phyloP scores from a whole-genome alignment of 768 basidiomycete genomes.

The Cantharellus anzutake region DNA sequence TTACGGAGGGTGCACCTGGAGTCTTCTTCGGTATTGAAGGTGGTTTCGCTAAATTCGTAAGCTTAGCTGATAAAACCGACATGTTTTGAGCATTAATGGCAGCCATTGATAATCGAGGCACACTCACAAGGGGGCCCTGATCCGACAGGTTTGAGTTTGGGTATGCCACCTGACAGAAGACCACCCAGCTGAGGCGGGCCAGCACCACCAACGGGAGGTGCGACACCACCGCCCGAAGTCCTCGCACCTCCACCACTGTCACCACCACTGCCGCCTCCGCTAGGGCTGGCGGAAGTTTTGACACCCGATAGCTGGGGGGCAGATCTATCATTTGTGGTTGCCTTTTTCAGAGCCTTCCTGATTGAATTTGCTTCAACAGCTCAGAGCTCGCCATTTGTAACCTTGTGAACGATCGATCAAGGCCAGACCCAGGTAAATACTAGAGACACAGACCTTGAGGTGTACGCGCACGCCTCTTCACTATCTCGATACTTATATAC shows the following conservation, averaged over 20 bases:
- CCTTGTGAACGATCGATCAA: no score
- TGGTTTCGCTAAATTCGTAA: conserved; percentile 43
- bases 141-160: conserved; percentile 71
- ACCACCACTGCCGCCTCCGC: conserved; percentile 24
- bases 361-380: conserved; percentile 66
- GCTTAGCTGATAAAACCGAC: conserved; percentile 27
- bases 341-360: conserved; percentile 39
- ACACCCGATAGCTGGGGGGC: conserved; percentile 12
- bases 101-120: neutral
- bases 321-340: conserved; percentile 16
- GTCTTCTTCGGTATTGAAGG: conserved; percentile 35
- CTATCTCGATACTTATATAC: no score
- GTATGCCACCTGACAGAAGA: conserved; percentile 82
- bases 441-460: no score
- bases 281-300: conserved; percentile 6
- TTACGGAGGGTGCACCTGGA: conserved; percentile 12
- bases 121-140: conserved; percentile 9
- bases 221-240: conserved; percentile 18
- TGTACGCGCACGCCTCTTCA: no score
- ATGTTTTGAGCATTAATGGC: neutral
- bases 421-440: no score
- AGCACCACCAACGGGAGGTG: conserved; percentile 14
- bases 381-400: neutral
- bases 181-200: conserved; percentile 67
- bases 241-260: conserved; percentile 19